Evolutionary conservation across 1,284 basidiomycete species (phyloP).

Genomic region (Rhodotorula sp.): DNA sequence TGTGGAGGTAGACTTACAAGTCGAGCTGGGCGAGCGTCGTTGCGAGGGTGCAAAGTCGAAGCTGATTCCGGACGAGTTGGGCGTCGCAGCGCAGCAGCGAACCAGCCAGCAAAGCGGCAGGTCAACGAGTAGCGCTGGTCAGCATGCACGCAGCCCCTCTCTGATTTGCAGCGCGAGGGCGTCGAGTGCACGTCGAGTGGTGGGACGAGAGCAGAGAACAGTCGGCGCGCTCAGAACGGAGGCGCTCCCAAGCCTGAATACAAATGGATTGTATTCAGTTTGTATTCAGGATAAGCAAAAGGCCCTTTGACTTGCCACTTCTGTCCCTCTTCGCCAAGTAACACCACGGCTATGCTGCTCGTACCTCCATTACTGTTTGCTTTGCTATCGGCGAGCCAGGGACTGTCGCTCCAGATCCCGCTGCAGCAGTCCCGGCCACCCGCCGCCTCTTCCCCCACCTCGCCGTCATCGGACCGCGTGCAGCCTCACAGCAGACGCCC

Average conservation of each 20-base stretch:
- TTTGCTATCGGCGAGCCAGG: neutral
- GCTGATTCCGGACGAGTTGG: neutral
- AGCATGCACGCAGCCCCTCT: too few relatives aligned
- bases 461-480: neutral
- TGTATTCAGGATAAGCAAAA: neutral
- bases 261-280: neutral
- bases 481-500: neutral
- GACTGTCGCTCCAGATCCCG: slow-evolving; percentile 32
- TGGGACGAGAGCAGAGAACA: neutral
- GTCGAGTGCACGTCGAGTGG: neutral
- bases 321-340: neutral
- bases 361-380: slow-evolving; percentile 1
- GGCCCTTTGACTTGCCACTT: neutral
- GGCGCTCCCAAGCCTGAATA: neutral
- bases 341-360: slow-evolving; percentile 15
- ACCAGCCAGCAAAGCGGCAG: neutral
- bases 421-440: neutral
- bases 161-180: neutral
- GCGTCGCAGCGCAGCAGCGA: neutral
- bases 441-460: slow-evolving; percentile 15
- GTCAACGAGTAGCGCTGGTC: too few relatives aligned
- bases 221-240: too few relatives aligned
- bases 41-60: too few relatives aligned
- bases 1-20: neutral
- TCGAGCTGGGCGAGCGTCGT: neutral